A percentile compares a stretch with the other conserved stretches of the same genome.
phyloP scores from a whole-genome alignment of 2,329 filamentous ascomycete species.

The Pseudocercospora fijiensis region DNA sequence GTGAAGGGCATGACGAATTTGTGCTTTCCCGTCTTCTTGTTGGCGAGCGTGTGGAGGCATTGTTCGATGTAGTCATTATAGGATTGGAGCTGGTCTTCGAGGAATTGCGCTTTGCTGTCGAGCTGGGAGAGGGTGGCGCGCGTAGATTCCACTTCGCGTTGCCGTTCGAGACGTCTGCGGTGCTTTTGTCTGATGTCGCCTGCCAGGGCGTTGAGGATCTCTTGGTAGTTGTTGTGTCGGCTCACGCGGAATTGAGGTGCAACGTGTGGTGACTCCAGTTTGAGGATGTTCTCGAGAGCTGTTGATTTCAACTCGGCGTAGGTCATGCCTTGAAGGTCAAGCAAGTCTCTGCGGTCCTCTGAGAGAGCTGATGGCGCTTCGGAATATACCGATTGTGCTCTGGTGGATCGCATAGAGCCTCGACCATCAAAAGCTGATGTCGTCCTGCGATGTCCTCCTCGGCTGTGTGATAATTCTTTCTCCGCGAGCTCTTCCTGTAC shows the following conservation, averaged over 20 bases:
- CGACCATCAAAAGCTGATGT: constrained; percentile 36
- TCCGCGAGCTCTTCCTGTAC: constrained; percentile 74
- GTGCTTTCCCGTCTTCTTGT: constrained; percentile 80
- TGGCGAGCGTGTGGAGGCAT: constrained; percentile 94
- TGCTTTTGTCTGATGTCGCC: constrained; percentile 97
- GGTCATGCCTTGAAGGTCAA: constrained; percentile 84
- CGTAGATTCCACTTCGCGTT: constrained; percentile 85
- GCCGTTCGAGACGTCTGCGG: constrained; percentile 82
- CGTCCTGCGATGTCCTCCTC: constrained; percentile 24
- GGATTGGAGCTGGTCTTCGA: constrained; percentile 92
- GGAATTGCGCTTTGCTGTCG: constrained; percentile 82
- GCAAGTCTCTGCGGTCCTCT: constrained; percentile 52
- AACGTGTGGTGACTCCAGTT: constrained; percentile 67
- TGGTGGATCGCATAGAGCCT: constrained; percentile 33
- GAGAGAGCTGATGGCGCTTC: constrained; percentile 41
- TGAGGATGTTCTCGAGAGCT: constrained; percentile 89
- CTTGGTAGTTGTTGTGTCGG: constrained; percentile 86
- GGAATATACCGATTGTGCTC: constrained; percentile 42
- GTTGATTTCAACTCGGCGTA: constrained; percentile 92
- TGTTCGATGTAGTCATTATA: constrained; percentile 99
- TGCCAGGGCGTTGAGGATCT: constrained; percentile 95
- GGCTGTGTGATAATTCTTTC: constrained; percentile 42
- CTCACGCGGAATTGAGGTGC: constrained; percentile 69
- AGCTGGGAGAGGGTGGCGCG: constrained; percentile 71
- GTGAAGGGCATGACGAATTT: constrained; percentile 94